Evolutionary conservation across 2,329 filamentous ascomycete species (phyloP).

Genomic region (Verticillium dahliae): DNA sequence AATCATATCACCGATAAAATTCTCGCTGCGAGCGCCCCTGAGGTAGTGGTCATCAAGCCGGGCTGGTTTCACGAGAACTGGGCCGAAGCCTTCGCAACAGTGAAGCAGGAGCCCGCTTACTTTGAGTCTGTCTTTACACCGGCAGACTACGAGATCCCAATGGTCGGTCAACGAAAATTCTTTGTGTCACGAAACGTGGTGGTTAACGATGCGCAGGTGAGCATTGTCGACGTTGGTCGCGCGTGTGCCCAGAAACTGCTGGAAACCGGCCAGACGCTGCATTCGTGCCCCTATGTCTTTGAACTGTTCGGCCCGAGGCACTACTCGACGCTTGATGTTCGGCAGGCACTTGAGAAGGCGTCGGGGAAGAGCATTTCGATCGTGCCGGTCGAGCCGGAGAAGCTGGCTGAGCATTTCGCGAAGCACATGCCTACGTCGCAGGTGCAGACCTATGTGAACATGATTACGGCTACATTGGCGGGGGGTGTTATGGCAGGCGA

Average conservation of each 20-base stretch:
- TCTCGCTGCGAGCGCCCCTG: conserved; percentile 12
- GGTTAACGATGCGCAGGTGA: conserved; percentile 14
- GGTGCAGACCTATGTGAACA: conserved; percentile 5
- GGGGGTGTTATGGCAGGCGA: conserved; percentile 18
- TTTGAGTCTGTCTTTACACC: conserved; percentile 21
- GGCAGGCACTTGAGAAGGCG: conserved; percentile 17
- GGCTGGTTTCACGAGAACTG: conserved; percentile 15
- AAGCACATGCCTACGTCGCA: conserved; percentile 14
- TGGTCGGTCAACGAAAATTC: conserved; percentile 15
- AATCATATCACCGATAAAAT: conserved; percentile 16
- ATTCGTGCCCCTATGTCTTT: conserved; percentile 11
- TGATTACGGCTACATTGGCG: conserved; percentile 12
- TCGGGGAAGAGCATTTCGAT: conserved; percentile 18
- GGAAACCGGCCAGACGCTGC: not conserved
- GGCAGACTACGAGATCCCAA: conserved; percentile 20
- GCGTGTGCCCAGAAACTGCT: conserved; percentile 17
- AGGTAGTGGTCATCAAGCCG: conserved; percentile 15
- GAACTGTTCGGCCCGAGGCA: conserved; percentile 20
- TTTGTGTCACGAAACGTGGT: not conserved
- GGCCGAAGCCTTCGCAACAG: conserved; percentile 7
- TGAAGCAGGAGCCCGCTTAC: conserved; percentile 13
- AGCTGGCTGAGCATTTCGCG: conserved; percentile 17
- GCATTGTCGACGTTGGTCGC: conserved; percentile 20
- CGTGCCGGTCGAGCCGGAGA: conserved; percentile 13
- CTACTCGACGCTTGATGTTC: conserved; percentile 21